phyloP scores from a whole-genome alignment of 1,284 basidiomycete genomes.

The Exsudoporus floridanus region DNA sequence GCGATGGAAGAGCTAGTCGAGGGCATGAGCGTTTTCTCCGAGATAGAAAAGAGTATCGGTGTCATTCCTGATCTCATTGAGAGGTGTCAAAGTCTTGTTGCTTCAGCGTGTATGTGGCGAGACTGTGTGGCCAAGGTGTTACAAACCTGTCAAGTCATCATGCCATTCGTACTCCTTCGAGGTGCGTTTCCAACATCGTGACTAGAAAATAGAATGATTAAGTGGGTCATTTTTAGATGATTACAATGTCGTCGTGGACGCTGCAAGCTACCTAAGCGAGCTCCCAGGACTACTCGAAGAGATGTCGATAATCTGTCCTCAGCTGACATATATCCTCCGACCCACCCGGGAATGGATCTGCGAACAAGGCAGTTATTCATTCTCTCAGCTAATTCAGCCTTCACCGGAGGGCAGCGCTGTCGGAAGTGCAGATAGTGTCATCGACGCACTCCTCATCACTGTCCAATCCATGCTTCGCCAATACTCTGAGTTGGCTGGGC shows the following conservation, averaged over 20 bases:
- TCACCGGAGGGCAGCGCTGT: not conserved
- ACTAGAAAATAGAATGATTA: not conserved
- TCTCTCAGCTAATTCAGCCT: slow-evolving; percentile 6
- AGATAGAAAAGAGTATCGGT: slow-evolving; percentile 31
- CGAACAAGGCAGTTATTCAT: slow-evolving; percentile 32
- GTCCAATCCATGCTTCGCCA: slow-evolving; percentile 58
- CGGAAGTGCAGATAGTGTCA: slow-evolving; percentile 38
- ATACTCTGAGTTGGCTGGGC: slow-evolving; percentile 31
- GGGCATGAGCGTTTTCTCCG: slow-evolving; percentile 36
- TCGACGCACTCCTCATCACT: slow-evolving; percentile 63
- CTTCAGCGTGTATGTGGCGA: slow-evolving; percentile 21
- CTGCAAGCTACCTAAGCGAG: slow-evolving; percentile 19
- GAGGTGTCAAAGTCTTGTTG: slow-evolving; percentile 25
- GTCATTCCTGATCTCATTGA: slow-evolving; percentile 35
- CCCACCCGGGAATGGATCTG: slow-evolving; percentile 32
- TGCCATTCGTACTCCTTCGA: slow-evolving; percentile 33
- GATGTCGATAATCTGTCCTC: slow-evolving; percentile 34
- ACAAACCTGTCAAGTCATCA: slow-evolving; percentile 19
- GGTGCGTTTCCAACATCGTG: slow-evolving; percentile 24
- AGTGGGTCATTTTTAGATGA: slow-evolving; percentile 22
- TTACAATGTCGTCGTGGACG: slow-evolving; percentile 18
- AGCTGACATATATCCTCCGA: slow-evolving; percentile 28
- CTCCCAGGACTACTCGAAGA: slow-evolving; percentile 28
- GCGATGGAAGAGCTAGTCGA: slow-evolving; percentile 43
- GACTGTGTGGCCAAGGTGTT: slow-evolving; percentile 29